Percentiles rank a stretch among this genome's conserved stretches.
phyloP scores from a whole-genome alignment of 2,329 filamentous ascomycete genomes.

The Fonsecaea monophora region DNA sequence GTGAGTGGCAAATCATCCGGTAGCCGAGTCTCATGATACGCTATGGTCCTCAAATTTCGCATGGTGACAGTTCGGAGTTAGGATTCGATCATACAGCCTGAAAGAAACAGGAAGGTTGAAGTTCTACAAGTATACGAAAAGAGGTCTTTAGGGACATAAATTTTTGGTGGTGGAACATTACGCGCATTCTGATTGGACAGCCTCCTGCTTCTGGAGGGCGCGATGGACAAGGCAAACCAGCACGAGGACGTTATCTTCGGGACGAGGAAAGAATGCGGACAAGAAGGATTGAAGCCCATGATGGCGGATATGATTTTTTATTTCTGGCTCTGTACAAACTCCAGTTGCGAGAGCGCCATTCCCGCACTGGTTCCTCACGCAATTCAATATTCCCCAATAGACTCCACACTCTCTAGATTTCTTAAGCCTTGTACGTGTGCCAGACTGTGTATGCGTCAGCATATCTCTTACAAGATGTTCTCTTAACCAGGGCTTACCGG shows the following conservation, averaged over 20 bases:
- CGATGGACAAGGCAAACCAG: slow-evolving; percentile 7
- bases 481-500: slow-evolving; percentile 58
- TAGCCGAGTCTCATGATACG: slow-evolving; percentile 69
- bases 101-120: slow-evolving; percentile 9
- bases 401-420: slow-evolving; percentile 8
- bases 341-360: slow-evolving; percentile 26
- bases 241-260: background rate
- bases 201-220: background rate
- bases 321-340: slow-evolving; percentile 36
- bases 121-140: background rate
- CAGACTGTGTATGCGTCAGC: slow-evolving; percentile 60
- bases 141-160: slow-evolving; percentile 26
- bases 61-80: slow-evolving; percentile 59
- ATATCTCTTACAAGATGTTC: background rate
- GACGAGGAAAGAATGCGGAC: background rate
- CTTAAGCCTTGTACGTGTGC: slow-evolving; percentile 69
- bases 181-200: slow-evolving; percentile 26
- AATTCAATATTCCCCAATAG: slow-evolving; percentile 13
- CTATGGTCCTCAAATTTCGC: slow-evolving; percentile 86
- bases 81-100: slow-evolving; percentile 1
- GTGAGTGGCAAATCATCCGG: slow-evolving; percentile 69
- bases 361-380: slow-evolving; percentile 19
- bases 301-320: slow-evolving; percentile 24
- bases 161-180: slow-evolving; percentile 19
- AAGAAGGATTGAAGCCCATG: slow-evolving; percentile 1